Conservation (phyloP, 768 basidiomycete genomes). For the Panus rudis region DNA sequence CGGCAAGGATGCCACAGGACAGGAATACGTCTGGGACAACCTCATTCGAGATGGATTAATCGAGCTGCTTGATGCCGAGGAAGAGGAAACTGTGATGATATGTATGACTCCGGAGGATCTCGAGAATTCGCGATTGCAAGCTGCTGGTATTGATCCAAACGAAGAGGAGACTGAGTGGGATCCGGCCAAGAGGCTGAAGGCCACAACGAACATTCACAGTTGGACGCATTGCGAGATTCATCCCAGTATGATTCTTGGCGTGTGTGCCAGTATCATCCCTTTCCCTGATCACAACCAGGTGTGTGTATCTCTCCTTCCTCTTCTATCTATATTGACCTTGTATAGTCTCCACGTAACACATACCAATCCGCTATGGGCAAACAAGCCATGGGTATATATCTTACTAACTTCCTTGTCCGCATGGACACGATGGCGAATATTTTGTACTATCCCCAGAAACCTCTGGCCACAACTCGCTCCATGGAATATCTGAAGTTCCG, state of each 20-base stretch:
- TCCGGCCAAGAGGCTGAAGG: slow-evolving; percentile 83
- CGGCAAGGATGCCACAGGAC: slow-evolving; percentile 36
- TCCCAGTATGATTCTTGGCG: slow-evolving; percentile 97
- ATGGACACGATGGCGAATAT: slow-evolving; percentile 99
- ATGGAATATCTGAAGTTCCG: slow-evolving; percentile 99
- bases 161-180: slow-evolving; percentile 71
- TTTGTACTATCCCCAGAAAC: slow-evolving; percentile 98
- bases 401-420: slow-evolving; percentile 96
- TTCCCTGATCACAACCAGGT: slow-evolving; percentile 99
- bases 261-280: slow-evolving; percentile 97
- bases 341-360: slow-evolving; percentile 96
- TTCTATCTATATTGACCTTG: not conserved
- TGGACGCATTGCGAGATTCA: slow-evolving; percentile 99
- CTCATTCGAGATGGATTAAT: slow-evolving; percentile 84
- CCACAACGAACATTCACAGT: slow-evolving; percentile 75
- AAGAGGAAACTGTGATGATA: slow-evolving; percentile 99
- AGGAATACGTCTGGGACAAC: slow-evolving; percentile 76
- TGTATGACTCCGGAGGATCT: slow-evolving; percentile 97
- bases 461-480: slow-evolving; percentile 94
- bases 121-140: slow-evolving; percentile 70
- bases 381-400: slow-evolving; percentile 98
- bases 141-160: slow-evolving; percentile 49
- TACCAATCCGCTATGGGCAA: slow-evolving; percentile 99
- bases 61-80: slow-evolving; percentile 94
- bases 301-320: slow-evolving; percentile 1